Evolutionary conservation across 2,329 filamentous ascomycete genomes (phyloP).

Genomic region (Fusarium clavum): DNA sequence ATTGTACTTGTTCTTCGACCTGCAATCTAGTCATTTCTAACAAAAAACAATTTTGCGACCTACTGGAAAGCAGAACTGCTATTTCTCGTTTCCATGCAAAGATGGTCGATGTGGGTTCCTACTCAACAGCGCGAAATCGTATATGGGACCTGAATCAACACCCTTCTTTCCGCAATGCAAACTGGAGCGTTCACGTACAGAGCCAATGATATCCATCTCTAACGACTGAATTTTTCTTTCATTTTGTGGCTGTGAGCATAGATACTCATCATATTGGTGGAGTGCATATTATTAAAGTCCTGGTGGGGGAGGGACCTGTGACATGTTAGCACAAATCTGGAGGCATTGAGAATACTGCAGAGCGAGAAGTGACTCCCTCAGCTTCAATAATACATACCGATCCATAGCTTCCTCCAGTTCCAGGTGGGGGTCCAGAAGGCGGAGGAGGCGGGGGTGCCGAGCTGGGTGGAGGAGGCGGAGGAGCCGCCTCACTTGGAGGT

Average conservation of each 20-base stretch:
- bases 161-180: slow-evolving; percentile 34
- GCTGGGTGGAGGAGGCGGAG: slow-evolving; percentile 64
- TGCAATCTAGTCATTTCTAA: slow-evolving; percentile 36
- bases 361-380: neutral
- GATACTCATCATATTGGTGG: neutral
- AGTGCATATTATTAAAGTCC: slow-evolving; percentile 56
- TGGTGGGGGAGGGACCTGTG: slow-evolving; percentile 66
- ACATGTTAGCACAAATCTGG: slow-evolving; percentile 28
- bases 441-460: slow-evolving; percentile 57
- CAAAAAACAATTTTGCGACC: slow-evolving; percentile 33
- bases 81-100: slow-evolving; percentile 30
- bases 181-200: slow-evolving; percentile 41
- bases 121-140: slow-evolving; percentile 32
- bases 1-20: slow-evolving; percentile 27
- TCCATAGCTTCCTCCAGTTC: slow-evolving; percentile 64
- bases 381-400: slow-evolving; percentile 62
- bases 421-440: slow-evolving; percentile 60
- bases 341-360: neutral
- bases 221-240: slow-evolving; percentile 10
- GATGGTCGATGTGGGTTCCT: slow-evolving; percentile 29
- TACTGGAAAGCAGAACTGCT: slow-evolving; percentile 38
- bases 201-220: slow-evolving; percentile 27
- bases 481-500: slow-evolving; percentile 68
- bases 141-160: slow-evolving; percentile 40
- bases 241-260: slow-evolving; percentile 8